Base-by-base conservation (phyloP, 805 yeast genomes). In the Suhomyces sp. region DNA sequence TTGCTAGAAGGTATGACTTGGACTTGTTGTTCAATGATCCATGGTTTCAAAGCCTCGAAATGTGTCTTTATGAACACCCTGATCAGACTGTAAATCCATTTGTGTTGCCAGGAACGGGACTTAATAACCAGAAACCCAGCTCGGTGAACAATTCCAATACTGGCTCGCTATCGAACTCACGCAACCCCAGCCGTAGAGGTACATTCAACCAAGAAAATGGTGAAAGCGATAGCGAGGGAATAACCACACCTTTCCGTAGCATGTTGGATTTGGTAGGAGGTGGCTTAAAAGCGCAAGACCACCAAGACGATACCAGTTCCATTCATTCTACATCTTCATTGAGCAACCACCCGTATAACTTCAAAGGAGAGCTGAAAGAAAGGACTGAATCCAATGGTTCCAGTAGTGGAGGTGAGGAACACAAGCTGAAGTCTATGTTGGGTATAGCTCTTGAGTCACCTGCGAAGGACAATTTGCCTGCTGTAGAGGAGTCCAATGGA, bases 11-110 rank as follows among this genome's bases (percentile, higher is more conserved):
- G 55, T 82, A 83, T 62, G 74, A 78, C 15, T 60, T 87, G 55
- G 73, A 77, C 1, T 74, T 77, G 22, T 67, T 87, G 31, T 80
- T 84, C 54, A 59, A 72, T 2, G 91, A 87, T 59, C 82, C 85
- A 9, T 87, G 87, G 84, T 86, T 87, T 62, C 69, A 67, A 25
- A 57, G 68, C 3, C 69, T 86, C 45, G 87, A 82, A 55, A 79
- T 81, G 72, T 87, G 93, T 63, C 57, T 80, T 15, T 77, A 77
- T 57, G 88, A 83, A 61, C 67, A 71, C 56, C 64, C 65, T 1
- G 76, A 75, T 53, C 78, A 73, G 58, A 54, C 50, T 2, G 72
- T 73, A 7, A 61, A 68, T 48, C 75, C 77, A 5, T 63, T 73
- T 48, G 66, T 69, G 4, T 52, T 59, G 43, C 67, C 68, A 7